Evolutionary conservation across 2,329 filamentous ascomycete species (phyloP).

Genomic region (Seiridium unicorne): DNA sequence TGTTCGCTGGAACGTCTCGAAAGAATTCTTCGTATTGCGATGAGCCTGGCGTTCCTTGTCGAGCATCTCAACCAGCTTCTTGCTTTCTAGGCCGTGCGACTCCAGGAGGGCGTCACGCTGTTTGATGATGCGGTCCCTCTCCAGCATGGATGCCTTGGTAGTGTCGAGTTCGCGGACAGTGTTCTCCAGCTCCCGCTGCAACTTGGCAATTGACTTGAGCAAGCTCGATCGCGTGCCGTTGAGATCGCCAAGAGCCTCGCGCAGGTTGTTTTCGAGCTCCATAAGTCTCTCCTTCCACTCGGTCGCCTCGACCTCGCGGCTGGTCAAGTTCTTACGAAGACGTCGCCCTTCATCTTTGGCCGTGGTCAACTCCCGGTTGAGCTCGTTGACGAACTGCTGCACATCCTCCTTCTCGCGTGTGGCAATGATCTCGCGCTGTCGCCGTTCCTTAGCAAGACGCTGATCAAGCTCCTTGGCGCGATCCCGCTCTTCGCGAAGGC

Average conservation of each 20-base stretch:
- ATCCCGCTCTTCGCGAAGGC: conserved; percentile 82
- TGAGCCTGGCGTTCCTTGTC: conserved; percentile 87
- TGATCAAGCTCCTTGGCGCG: conserved; percentile 69
- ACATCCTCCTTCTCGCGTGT: conserved; percentile 92
- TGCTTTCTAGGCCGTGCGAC: conserved; percentile 80
- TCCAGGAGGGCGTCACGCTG: conserved; percentile 88
- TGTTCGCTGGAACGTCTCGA: conserved; percentile 84
- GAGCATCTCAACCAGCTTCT: conserved; percentile 80
- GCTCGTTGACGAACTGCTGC: conserved; percentile 87
- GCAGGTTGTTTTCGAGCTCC: conserved; percentile 85
- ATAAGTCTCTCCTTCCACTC: conserved; percentile 89
- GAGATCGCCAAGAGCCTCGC: conserved; percentile 83
- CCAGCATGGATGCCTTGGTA: conserved; percentile 73
- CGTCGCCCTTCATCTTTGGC: conserved; percentile 84
- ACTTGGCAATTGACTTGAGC: conserved; percentile 81
- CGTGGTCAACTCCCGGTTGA: conserved; percentile 78
- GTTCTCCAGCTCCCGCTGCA: conserved; percentile 84
- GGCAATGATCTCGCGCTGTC: conserved; percentile 83
- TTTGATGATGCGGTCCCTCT: conserved; percentile 88
- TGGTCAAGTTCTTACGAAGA: conserved; percentile 78
- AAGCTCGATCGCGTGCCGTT: conserved; percentile 83
- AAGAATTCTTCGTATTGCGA: conserved; percentile 82
- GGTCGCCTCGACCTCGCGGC: conserved; percentile 82
- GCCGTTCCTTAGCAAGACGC: conserved; percentile 75
- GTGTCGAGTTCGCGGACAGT: conserved; percentile 80